Percentiles rank a stretch among this genome's conserved stretches.
Conservation (phyloP, 2,329 filamentous ascomycete species). For the Fusarium sp. region DNA sequence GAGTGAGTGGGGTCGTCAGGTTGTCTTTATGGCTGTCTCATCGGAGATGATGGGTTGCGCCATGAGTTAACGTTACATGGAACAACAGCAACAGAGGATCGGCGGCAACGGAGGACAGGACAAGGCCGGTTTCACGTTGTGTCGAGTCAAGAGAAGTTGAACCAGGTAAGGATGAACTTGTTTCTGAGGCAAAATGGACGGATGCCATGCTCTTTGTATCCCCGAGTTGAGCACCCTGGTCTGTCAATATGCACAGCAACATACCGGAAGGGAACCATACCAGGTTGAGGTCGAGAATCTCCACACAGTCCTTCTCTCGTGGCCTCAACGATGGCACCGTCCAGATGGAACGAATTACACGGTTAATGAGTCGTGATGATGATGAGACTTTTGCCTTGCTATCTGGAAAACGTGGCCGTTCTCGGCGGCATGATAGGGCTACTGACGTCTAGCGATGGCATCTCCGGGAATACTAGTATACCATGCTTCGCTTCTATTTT, state of each 20-base stretch:
- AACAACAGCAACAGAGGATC: slow-evolving; percentile 26
- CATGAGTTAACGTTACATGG: slow-evolving; percentile 52
- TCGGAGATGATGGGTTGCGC: slow-evolving; percentile 16
- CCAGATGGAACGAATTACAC: slow-evolving; percentile 18
- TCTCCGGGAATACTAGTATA: slow-evolving; percentile 40
- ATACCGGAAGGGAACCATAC: slow-evolving; percentile 35
- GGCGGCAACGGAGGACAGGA: slow-evolving; percentile 3
- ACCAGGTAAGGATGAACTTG: slow-evolving; percentile 43
- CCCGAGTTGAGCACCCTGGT: slow-evolving; percentile 25
- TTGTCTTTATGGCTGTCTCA: slow-evolving; percentile 37
- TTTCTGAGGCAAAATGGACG: slow-evolving; percentile 34
- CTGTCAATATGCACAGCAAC: slow-evolving; percentile 37
- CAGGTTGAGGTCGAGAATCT: slow-evolving; percentile 20
- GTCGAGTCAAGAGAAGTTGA: slow-evolving; percentile 25
- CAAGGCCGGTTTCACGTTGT: slow-evolving; percentile 39
- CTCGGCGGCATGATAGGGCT: slow-evolving; percentile 40
- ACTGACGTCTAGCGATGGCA: slow-evolving; percentile 10
- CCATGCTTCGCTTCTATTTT: slow-evolving; percentile 20
- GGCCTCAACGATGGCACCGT: slow-evolving; percentile 43
- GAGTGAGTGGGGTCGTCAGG: slow-evolving; percentile 28
- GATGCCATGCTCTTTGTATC: slow-evolving; percentile 42
- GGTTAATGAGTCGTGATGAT: slow-evolving; percentile 36
- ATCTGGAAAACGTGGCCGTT: slow-evolving; percentile 40
- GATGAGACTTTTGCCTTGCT: slow-evolving; percentile 28
- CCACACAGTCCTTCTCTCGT: slow-evolving; percentile 35